Percentiles rank a stretch among this genome's conserved stretches.
Evolutionary conservation across 192 early-diverging fungal species (phyloP).

Genomic region (Coemansia sp.): DNA sequence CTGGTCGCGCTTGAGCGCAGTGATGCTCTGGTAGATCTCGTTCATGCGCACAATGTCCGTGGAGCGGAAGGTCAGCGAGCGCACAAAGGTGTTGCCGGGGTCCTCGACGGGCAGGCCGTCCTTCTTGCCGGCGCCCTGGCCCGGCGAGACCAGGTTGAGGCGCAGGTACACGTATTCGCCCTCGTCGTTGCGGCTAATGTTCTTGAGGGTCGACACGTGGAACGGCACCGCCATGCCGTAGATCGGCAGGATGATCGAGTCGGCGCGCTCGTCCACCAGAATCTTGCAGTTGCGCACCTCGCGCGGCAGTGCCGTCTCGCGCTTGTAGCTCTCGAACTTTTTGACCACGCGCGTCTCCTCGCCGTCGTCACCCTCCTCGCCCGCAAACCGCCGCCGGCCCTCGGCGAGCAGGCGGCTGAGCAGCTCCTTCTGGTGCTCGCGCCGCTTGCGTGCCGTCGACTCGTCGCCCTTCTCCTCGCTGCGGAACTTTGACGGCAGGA

Average conservation of each 20-base stretch:
- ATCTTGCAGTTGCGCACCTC: slow-evolving; percentile 82
- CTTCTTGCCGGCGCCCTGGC: slow-evolving; percentile 90
- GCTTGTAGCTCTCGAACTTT: slow-evolving; percentile 96
- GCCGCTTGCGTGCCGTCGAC: slow-evolving; percentile 73
- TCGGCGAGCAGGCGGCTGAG: slow-evolving; percentile 74
- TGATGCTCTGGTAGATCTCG: slow-evolving; percentile 85
- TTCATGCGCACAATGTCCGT: slow-evolving; percentile 80
- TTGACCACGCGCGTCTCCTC: slow-evolving; percentile 76
- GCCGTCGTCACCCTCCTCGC: slow-evolving; percentile 61
- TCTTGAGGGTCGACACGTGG: slow-evolving; percentile 97
- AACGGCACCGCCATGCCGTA: slow-evolving; percentile 97
- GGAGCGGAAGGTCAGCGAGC: slow-evolving; percentile 90
- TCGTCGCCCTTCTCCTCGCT: slow-evolving; percentile 82
- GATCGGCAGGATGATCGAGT: slow-evolving; percentile 92
- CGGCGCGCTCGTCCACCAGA: slow-evolving; percentile 83
- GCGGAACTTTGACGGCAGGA: slow-evolving; percentile 77
- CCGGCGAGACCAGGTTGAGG: slow-evolving; percentile 95
- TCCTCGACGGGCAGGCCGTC: slow-evolving; percentile 89
- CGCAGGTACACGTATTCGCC: slow-evolving; percentile 88
- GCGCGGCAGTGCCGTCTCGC: slow-evolving; percentile 85
- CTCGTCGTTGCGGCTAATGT: slow-evolving; percentile 93
- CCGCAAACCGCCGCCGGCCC: slow-evolving; percentile 79
- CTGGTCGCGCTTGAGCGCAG: slow-evolving; percentile 91
- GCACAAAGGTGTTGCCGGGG: slow-evolving; percentile 86
- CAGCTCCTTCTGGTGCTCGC: slow-evolving; percentile 89